These are phyloP conservation scores for Coleophoma crateriformis DNA, from an alignment of 2,329 filamentous ascomycete species.

Conservation along the genomic window DNA sequence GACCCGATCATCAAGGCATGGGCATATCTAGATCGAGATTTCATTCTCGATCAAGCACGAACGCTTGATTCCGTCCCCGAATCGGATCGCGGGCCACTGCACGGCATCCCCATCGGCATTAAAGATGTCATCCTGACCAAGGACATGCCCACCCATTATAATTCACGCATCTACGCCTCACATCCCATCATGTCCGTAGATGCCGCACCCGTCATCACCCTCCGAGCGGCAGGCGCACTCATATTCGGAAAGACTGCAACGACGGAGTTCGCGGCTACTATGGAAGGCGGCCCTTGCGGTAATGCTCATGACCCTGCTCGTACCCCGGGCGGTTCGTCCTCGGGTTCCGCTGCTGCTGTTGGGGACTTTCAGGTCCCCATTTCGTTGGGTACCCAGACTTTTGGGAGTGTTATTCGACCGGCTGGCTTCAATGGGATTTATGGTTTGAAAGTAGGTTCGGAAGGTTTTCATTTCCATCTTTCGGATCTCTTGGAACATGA, in stretches of 20 bases:
- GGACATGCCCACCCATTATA: conserved; percentile 49
- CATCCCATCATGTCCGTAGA: conserved; percentile 37
- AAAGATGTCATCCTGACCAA: conserved; percentile 54
- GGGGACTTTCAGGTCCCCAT: conserved; percentile 54
- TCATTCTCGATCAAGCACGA: conserved; percentile 40
- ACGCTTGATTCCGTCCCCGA: conserved; percentile 40
- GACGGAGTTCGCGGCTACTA: conserved; percentile 55
- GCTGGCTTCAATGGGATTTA: conserved; percentile 59
- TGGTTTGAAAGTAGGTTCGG: conserved; percentile 40
- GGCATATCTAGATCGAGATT: conserved; percentile 35
- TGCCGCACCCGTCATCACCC: conserved; percentile 40
- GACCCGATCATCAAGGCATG: conserved; percentile 40
- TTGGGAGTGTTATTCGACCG: conserved; percentile 56
- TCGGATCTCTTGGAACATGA: not conserved
- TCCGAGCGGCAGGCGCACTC: conserved; percentile 47
- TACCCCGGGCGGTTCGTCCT: conserved; percentile 61
- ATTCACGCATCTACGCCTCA: conserved; percentile 44
- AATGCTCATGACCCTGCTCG: conserved; percentile 46
- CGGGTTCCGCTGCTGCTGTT: conserved; percentile 59
- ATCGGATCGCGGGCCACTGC: conserved; percentile 42
- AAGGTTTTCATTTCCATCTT: not conserved
- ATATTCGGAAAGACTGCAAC: conserved; percentile 51
- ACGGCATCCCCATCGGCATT: conserved; percentile 49
- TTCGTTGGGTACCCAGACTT: conserved; percentile 57
- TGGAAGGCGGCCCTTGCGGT: conserved; percentile 42